phyloP scores from a whole-genome alignment of 2,329 filamentous ascomycete species.

The Paraphaeosphaeria sporulosa region DNA sequence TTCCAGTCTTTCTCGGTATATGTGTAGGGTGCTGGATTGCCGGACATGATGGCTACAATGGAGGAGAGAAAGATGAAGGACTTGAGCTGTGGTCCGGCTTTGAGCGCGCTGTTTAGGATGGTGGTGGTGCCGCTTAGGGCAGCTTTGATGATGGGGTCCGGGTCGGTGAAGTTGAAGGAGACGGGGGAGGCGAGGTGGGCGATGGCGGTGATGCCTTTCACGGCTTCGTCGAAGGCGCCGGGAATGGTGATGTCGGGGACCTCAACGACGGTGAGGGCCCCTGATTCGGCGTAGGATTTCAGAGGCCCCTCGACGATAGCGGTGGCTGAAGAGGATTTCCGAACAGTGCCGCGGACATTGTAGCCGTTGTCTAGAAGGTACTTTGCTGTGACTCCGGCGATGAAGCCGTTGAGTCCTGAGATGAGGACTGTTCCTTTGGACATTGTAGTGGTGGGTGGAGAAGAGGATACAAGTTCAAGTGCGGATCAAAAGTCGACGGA shows the following conservation, averaged over 20 bases:
- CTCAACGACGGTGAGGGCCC: conserved; percentile 30
- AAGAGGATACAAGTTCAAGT: background rate
- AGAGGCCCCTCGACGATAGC: conserved; percentile 25
- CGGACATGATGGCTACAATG: conserved; percentile 22
- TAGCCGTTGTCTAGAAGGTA: conserved; percentile 37
- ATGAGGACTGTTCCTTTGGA: conserved; percentile 37
- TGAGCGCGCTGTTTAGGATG: conserved; percentile 27
- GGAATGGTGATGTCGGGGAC: conserved; percentile 38
- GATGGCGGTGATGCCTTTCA: conserved; percentile 33
- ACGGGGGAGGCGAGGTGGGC: conserved; percentile 32
- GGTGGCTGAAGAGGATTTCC: conserved; percentile 27
- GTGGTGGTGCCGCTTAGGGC: conserved; percentile 30
- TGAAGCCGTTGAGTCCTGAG: conserved; percentile 33
- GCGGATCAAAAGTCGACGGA: background rate
- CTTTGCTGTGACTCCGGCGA: conserved; percentile 34
- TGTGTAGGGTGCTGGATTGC: conserved; percentile 23
- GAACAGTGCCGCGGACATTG: conserved; percentile 42
- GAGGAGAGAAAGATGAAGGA: conserved; percentile 37
- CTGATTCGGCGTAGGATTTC: conserved; percentile 28
- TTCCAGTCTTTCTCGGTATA: conserved; percentile 37
- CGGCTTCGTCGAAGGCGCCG: conserved; percentile 37
- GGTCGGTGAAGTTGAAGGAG: conserved; percentile 29
- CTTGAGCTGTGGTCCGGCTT: conserved; percentile 36
- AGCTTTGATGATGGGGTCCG: conserved; percentile 29
- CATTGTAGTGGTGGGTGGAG: conserved; percentile 15